Conservation (phyloP, 495 filamentous ascomycete species). For the Hamigera avellanea region DNA sequence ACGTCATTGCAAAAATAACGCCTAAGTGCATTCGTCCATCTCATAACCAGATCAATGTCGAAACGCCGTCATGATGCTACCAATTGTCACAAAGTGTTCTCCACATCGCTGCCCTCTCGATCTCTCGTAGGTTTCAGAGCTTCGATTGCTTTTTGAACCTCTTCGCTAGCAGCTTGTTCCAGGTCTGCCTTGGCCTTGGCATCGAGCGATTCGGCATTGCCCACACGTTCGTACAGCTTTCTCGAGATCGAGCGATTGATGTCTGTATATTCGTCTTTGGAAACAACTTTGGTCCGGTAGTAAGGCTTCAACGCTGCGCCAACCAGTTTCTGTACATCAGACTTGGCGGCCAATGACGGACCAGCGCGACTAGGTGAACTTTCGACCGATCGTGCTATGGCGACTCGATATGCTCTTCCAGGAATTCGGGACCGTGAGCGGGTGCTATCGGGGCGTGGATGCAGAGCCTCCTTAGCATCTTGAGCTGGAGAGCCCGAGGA, state of each 20-base stretch:
- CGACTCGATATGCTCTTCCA: conserved; percentile 20
- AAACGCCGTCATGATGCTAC: no score
- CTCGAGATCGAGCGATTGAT: conserved; percentile 79
- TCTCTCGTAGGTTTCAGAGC: conserved; percentile 10
- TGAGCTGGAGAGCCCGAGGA: conserved; percentile 17
- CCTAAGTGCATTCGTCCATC: no score
- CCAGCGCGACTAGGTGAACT: conserved; percentile 42
- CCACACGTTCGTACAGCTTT: conserved; percentile 72
- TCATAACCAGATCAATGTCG: no score
- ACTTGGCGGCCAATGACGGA: conserved; percentile 61
- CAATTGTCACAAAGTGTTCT: no score
- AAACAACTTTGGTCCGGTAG: conserved; percentile 55
- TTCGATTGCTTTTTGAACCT: conserved; percentile 58
- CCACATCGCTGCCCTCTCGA: background rate
- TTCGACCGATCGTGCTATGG: conserved; percentile 34
- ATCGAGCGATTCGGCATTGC: conserved; percentile 44
- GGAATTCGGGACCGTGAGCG: conserved; percentile 19
- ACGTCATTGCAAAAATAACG: no score
- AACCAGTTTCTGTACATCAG: conserved; percentile 73
- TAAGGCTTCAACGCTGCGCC: conserved; percentile 63
- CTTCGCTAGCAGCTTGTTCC: conserved; percentile 57
- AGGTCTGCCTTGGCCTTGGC: conserved; percentile 47
- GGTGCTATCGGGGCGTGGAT: conserved; percentile 3
- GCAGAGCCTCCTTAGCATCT: conserved; percentile 4
- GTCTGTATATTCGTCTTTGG: conserved; percentile 72